phyloP scores from a whole-genome alignment of 805 yeast species.

The Priceomyces haplophilus region DNA sequence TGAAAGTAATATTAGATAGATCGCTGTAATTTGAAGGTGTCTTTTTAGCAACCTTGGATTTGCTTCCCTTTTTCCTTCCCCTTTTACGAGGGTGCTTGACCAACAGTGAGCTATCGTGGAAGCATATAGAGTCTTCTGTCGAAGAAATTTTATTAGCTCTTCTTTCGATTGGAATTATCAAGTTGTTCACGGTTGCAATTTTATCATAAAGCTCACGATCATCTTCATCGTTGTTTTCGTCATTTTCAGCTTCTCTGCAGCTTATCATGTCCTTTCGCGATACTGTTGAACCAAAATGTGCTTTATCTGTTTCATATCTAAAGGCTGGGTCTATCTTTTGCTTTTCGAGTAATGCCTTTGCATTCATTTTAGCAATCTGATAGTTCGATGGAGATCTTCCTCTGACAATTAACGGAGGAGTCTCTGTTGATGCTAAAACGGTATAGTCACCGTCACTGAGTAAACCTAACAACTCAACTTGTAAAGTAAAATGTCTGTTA shows the following conservation, averaged over 20 bases:
- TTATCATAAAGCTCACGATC: background rate
- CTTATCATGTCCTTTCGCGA: background rate
- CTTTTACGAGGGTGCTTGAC: constrained; percentile 6
- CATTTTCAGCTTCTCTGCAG: background rate
- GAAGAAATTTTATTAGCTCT: constrained; percentile 4
- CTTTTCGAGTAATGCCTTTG: constrained; percentile 6
- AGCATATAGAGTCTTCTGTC: constrained; percentile 1
- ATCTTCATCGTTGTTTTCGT: background rate
- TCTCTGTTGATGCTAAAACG: constrained; percentile 44
- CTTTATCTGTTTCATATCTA: background rate
- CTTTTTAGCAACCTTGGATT: constrained; percentile 1
- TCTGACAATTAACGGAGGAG: constrained; percentile 59
- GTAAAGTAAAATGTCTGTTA: constrained; percentile 48
- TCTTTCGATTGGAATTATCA: constrained; percentile 4
- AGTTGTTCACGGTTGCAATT: background rate
- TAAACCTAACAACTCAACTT: constrained; percentile 50
- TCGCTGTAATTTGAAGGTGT: background rate
- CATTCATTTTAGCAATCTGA: constrained; percentile 10
- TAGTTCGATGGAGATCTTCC: constrained; percentile 71
- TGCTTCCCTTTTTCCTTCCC: constrained; percentile 6
- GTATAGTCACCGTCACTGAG: constrained; percentile 30
- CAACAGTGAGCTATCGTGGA: background rate
- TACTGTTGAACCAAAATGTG: background rate
- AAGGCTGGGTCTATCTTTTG: constrained; percentile 2
- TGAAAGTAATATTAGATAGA: background rate